Evolutionary conservation across 306 rosid species (phyloP).

Genomic region (Cicer pinnatifidum): DNA sequence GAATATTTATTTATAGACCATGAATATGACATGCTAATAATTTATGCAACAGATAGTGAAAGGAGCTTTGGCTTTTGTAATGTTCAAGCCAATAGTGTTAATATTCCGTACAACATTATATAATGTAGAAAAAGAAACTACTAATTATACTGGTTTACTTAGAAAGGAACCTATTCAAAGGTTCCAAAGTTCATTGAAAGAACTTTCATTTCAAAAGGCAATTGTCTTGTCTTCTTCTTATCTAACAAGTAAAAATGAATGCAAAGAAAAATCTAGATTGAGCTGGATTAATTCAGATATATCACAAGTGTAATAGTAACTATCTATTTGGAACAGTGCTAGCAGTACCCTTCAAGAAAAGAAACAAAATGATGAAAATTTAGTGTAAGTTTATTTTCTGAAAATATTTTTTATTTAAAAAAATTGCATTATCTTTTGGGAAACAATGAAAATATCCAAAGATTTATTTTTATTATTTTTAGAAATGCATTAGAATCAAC

Average conservation of each 20-base stretch:
- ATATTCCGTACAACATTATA: constrained; percentile 17
- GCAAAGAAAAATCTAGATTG: neutral
- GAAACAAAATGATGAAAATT: constrained; percentile 1
- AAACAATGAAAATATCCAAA: no score
- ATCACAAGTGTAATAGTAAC: no score
- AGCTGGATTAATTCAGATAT: neutral
- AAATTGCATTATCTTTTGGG: no score
- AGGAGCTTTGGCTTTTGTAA: constrained; percentile 51
- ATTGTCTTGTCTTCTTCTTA: constrained; percentile 41
- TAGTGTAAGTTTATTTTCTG: neutral
- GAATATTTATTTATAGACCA: constrained; percentile 12
- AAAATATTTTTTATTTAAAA: no score
- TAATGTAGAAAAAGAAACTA: constrained; percentile 21
- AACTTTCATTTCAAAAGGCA: constrained; percentile 39
- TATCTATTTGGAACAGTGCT: no score
- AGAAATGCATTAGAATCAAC: no score
- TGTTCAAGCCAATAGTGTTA: constrained; percentile 38
- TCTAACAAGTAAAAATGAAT: neutral
- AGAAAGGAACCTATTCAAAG: constrained; percentile 47
- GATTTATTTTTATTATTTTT: no score
- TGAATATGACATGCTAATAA: constrained; percentile 51
- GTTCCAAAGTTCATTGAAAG: constrained; percentile 46
- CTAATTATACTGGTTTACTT: constrained; percentile 19
- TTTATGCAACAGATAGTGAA: constrained; percentile 37
- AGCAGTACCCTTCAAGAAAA: no score